These are phyloP conservation scores for Malus sieversii DNA, from an alignment of 306 rosid species.

Conservation along the genomic window DNA sequence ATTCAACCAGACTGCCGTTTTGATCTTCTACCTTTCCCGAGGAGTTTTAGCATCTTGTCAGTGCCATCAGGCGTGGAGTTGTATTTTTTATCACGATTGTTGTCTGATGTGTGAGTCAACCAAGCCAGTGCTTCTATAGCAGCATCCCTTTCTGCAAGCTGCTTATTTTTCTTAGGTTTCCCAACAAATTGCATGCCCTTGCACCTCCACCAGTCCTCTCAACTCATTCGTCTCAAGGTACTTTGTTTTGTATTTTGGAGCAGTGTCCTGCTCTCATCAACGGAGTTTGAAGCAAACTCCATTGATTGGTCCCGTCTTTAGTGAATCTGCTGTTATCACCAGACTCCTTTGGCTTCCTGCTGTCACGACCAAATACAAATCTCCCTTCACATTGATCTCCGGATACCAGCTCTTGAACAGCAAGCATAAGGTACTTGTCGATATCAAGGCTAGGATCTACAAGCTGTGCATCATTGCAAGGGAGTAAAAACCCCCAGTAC, in stretches of 20 bases:
- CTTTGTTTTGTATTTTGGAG: conserved; percentile 91
- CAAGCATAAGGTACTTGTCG: conserved; percentile 75
- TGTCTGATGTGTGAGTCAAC: conserved; percentile 89
- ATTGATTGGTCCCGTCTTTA: conserved; percentile 84
- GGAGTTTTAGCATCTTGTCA: conserved; percentile 88
- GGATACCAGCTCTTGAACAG: conserved; percentile 69
- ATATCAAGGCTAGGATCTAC: conserved; percentile 74
- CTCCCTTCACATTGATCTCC: conserved; percentile 98
- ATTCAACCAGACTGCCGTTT: conserved; percentile 45
- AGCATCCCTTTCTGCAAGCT: conserved; percentile 94
- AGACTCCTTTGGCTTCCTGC: conserved; percentile 45
- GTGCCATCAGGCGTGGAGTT: conserved; percentile 67
- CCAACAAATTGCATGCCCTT: conserved; percentile 98
- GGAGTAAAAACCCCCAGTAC: background rate
- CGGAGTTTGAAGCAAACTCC: conserved; percentile 84
- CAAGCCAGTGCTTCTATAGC: conserved; percentile 95
- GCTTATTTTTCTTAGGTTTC: conserved; percentile 87
- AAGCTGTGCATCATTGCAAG: conserved; percentile 49
- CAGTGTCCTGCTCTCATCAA: conserved; percentile 95
- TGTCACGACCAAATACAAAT: conserved; percentile 90
- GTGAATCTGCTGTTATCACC: conserved; percentile 54
- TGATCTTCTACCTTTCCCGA: conserved; percentile 70
- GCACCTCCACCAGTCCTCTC: conserved; percentile 84
- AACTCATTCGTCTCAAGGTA: conserved; percentile 94
- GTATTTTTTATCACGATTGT: conserved; percentile 38